phyloP scores from a whole-genome alignment of 2,329 filamentous ascomycete genomes.

The Claviceps lovelessii region DNA sequence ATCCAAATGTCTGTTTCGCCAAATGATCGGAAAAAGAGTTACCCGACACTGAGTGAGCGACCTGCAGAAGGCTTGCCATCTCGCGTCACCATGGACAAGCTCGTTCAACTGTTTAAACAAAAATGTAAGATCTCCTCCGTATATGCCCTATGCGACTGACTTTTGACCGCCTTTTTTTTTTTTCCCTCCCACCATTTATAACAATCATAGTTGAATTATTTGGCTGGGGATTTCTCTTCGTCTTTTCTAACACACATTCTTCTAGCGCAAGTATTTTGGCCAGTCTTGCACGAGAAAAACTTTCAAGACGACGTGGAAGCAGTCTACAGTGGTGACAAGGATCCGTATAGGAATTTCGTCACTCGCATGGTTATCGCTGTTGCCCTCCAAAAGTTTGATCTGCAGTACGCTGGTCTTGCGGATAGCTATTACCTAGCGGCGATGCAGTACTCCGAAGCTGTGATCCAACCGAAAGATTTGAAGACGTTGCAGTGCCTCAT shows the following conservation, averaged over 20 bases:
- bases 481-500: conserved; percentile 81
- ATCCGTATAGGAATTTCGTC: conserved; percentile 77
- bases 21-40: conserved; percentile 64
- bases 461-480: conserved; percentile 77
- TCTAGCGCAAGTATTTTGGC: conserved; percentile 74
- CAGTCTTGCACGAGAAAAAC: conserved; percentile 69
- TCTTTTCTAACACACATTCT: not conserved
- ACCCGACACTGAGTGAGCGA: conserved; percentile 76
- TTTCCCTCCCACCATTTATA: too few species aligned
- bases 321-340: conserved; percentile 61
- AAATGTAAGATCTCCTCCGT: conserved; percentile 44
- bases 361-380: conserved; percentile 88
- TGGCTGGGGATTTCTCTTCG: too few species aligned
- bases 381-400: conserved; percentile 81
- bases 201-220: not conserved
- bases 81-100: conserved; percentile 56
- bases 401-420: conserved; percentile 79
- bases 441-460: conserved; percentile 67
- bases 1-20: conserved; percentile 34
- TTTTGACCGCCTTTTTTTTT: too few species aligned
- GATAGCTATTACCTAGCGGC: conserved; percentile 92
- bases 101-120: conserved; percentile 74
- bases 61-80: conserved; percentile 65
- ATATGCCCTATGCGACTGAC: not conserved
- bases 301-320: conserved; percentile 65